A percentile compares a stretch with the other conserved stretches of the same genome.
Evolutionary conservation across 2,329 filamentous ascomycete species (phyloP).

Genomic region (Pseudocercospora vitis): DNA sequence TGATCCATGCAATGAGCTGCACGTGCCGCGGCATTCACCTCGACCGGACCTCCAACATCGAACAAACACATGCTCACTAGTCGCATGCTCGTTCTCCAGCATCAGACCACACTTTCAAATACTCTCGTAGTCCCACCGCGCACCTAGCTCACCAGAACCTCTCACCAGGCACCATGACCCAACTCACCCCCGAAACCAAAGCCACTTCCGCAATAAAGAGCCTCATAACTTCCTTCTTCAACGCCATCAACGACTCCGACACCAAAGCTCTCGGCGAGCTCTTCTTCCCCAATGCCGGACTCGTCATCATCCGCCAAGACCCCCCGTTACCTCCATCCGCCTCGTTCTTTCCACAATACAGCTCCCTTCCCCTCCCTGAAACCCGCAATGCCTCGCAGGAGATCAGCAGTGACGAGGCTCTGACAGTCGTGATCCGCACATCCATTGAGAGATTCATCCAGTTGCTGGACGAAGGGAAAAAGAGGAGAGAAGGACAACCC

Average conservation of each 20-base stretch:
- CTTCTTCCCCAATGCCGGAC: slow-evolving; percentile 74
- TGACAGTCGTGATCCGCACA: slow-evolving; percentile 14
- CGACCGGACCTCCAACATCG: neutral
- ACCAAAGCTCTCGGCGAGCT: slow-evolving; percentile 62
- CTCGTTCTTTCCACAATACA: slow-evolving; percentile 5
- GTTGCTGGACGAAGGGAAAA: slow-evolving; percentile 21
- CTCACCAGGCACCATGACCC: slow-evolving; percentile 18
- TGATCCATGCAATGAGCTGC: neutral
- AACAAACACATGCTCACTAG: neutral
- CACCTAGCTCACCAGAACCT: neutral
- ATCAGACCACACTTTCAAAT: neutral
- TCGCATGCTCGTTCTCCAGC: neutral
- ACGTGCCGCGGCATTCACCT: neutral
- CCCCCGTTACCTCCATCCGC: slow-evolving; percentile 16
- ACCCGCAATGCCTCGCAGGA: neutral
- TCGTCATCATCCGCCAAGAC: slow-evolving; percentile 26
- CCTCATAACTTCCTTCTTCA: slow-evolving; percentile 27
- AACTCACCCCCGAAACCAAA: slow-evolving; percentile 12
- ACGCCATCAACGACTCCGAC: slow-evolving; percentile 26
- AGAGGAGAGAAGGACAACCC: slow-evolving; percentile 17
- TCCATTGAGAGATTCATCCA: slow-evolving; percentile 24
- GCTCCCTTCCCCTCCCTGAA: neutral
- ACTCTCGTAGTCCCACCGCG: neutral
- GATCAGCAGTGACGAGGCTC: slow-evolving; percentile 1
- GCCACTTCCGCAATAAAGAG: slow-evolving; percentile 20